Evolutionary conservation across 192 early-diverging fungal species (phyloP).

Genomic region (Tieghemiomyces parasiticus): DNA sequence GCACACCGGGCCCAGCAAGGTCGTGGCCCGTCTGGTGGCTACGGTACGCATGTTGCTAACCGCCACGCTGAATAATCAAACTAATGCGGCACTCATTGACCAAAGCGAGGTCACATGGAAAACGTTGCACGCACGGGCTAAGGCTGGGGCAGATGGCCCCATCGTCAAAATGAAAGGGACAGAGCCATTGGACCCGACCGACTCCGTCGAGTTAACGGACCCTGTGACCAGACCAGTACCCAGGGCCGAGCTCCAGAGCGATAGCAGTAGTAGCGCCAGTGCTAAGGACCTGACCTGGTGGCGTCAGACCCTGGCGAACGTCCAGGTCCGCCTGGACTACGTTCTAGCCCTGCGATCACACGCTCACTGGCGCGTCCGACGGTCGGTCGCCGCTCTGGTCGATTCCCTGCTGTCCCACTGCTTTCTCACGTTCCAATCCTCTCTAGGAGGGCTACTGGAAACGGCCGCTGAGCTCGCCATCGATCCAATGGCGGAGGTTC

Average conservation of each 20-base stretch:
- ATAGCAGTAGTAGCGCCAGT: too few species aligned
- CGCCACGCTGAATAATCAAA: not conserved
- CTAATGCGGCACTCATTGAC: not conserved
- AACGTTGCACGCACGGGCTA: not conserved
- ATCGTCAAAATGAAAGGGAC: not conserved
- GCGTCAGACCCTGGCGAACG: not conserved
- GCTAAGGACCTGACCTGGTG: not conserved
- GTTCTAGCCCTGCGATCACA: not conserved
- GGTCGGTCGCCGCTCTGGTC: not conserved
- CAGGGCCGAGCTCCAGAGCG: too few species aligned
- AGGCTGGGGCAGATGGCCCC: not conserved
- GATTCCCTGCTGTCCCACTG: not conserved
- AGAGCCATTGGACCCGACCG: not conserved
- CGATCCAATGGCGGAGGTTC: not conserved
- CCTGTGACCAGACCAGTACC: not conserved
- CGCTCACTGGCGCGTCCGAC: constrained; percentile 7
- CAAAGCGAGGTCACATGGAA: not conserved
- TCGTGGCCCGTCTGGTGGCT: not conserved
- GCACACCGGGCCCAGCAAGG: not conserved
- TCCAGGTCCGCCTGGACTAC: not conserved
- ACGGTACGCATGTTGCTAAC: not conserved
- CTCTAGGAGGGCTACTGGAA: not conserved
- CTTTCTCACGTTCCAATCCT: not conserved
- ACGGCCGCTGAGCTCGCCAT: not conserved
- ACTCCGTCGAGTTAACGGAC: not conserved